Evolutionary conservation across 768 basidiomycete genomes (phyloP).

Genomic region (Fomitopsis serialis): DNA sequence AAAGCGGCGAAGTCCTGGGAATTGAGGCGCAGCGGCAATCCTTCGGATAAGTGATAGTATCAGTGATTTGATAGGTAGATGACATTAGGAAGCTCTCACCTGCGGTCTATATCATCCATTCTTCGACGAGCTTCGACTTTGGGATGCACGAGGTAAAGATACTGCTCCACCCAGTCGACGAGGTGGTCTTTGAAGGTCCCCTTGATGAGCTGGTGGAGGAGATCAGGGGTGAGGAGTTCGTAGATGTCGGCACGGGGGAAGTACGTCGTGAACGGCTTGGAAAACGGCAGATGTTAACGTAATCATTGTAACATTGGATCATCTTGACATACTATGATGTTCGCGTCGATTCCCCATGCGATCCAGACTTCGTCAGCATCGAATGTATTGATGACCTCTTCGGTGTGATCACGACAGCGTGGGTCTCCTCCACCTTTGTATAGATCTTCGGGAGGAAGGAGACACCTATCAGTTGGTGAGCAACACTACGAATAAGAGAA

Average conservation of each 20-base stretch:
- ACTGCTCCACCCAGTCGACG: conserved; percentile 26
- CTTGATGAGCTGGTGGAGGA: conserved; percentile 29
- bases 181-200: conserved; percentile 33
- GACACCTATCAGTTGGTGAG: too few relatives aligned
- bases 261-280: too few relatives aligned
- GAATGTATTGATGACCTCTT: too few relatives aligned
- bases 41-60: conserved; percentile 3
- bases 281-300: conserved; percentile 23
- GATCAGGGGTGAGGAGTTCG: conserved; percentile 22
- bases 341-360: too few relatives aligned
- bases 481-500: too few relatives aligned
- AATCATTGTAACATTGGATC: too few relatives aligned
- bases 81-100: neutral
- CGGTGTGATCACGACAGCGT: too few relatives aligned
- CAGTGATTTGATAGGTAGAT: neutral
- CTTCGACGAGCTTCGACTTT: neutral
- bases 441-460: too few relatives aligned
- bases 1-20: conserved; percentile 16
- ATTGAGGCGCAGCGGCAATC: conserved; percentile 15
- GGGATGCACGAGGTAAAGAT: conserved; percentile 14
- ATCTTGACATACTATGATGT: too few relatives aligned
- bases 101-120: conserved; percentile 12
- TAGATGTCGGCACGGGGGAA: conserved; percentile 30
- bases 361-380: too few relatives aligned
- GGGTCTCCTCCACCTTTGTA: too few relatives aligned